These are phyloP conservation scores for Clonostachys rosea DNA, from an alignment of 2,329 filamentous ascomycete genomes.

Conservation along the genomic window DNA sequence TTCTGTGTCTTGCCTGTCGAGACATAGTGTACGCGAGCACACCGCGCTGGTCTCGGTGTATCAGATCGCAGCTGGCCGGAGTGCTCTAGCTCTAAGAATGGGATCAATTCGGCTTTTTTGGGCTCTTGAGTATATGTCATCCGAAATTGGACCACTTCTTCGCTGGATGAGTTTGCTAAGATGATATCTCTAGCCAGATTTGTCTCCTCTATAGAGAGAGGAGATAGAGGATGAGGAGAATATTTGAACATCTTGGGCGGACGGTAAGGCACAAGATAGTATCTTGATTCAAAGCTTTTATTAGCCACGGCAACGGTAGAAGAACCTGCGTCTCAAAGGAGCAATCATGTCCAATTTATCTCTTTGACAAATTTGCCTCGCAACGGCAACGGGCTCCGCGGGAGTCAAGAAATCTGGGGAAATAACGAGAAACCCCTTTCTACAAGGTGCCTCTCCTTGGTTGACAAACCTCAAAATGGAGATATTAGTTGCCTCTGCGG, in stretches of 20 bases:
- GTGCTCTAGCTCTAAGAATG: slow-evolving; percentile 39
- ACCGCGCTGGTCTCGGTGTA: slow-evolving; percentile 21
- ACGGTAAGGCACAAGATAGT: too few species aligned
- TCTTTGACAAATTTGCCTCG: too few species aligned
- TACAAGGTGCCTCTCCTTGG: too few species aligned
- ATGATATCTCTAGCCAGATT: slow-evolving; percentile 26
- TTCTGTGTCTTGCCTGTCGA: slow-evolving; percentile 4
- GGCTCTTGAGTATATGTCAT: slow-evolving; percentile 46
- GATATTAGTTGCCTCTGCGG: too few species aligned
- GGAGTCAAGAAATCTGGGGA: too few species aligned
- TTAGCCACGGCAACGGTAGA: too few species aligned
- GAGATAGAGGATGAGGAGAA: slow-evolving; percentile 22
- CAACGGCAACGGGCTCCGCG: too few species aligned
- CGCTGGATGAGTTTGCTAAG: slow-evolving; percentile 15
- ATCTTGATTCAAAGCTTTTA: too few species aligned
- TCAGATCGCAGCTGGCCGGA: slow-evolving; percentile 17
- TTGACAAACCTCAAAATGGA: too few species aligned
- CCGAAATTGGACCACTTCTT: slow-evolving; percentile 33
- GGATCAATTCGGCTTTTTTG: slow-evolving; percentile 36
- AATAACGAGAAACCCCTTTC: too few species aligned
- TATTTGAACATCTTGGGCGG: not conserved
- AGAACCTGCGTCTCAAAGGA: too few species aligned
- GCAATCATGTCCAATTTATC: too few species aligned
- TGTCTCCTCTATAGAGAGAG: slow-evolving; percentile 18
- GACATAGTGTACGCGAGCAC: slow-evolving; percentile 34